Evolutionary conservation across 2,329 filamentous ascomycete species (phyloP), one percentile per base, ranked within the genome.

Genomic region (Cordyceps fumosorosea): DNA sequence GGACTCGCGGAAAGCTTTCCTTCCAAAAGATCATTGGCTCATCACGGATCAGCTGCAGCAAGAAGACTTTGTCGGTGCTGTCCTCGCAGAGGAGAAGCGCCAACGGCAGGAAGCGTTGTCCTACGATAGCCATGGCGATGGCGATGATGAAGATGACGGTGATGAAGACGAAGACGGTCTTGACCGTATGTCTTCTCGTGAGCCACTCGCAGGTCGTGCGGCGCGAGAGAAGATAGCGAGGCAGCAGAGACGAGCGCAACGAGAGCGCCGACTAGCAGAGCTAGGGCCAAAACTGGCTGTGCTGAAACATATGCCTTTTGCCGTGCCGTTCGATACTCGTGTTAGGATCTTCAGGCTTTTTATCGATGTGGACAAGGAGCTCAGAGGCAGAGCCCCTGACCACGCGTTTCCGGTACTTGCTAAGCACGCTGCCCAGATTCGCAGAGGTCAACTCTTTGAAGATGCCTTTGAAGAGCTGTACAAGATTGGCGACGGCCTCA

Each of bases 311-410:
- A 96, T 99, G 87, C 95, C 95, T 0, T 99, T 98, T 72, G 90
- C 93, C 67, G 95, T 99, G 51, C 95, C 93, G 0, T 99, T 99
- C 68, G 86, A 90, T 44, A 95, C 90, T 0, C 82, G 95, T 53
- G 95, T 99, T 5, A 86, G 92, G 71, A 93, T 98, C 26, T 98
- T 99, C 74, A 86, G 93, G 34, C 87, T 96, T 70, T 98, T 98
- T 68, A 90, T 98, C n/a, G 77, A 84, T 34, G 79, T 93, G 5
- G 95, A 99, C 74, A 69, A 68, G 29, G 40, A n/a, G 26, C 22
- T 10, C 69, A 69, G 32, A 69, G 73, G 51, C 64, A 68, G 1
- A 63, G 60, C 44, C 66, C 48, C 37, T 54, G 63, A 8, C 61
- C 61, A 16, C 3, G 63, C 66, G 40, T 42, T 58, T 51, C 65